These are phyloP conservation scores for Eremochloa ophiuroides DNA, from an alignment of 176 grass and related monocot species.

Conservation along the genomic window DNA sequence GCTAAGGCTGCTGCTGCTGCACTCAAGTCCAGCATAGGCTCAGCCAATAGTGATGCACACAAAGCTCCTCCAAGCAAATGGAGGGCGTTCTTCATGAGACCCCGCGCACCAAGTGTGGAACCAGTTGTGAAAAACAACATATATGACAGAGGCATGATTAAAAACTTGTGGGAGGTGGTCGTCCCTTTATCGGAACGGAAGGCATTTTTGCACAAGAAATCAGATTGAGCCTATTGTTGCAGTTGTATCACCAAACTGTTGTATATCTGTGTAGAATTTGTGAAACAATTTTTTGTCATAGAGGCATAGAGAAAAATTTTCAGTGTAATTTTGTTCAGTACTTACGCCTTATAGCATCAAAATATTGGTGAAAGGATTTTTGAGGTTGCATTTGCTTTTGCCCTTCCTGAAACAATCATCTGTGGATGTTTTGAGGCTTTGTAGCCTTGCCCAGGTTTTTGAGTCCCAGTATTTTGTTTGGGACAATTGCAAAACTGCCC, in stretches of 20 bases:
- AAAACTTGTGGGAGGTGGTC: constrained; percentile 78
- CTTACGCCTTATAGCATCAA: neutral
- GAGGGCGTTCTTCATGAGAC: constrained; percentile 52
- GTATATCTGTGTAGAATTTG: constrained; percentile 34
- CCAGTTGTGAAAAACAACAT: constrained; percentile 66
- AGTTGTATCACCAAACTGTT: constrained; percentile 35
- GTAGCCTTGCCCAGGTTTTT: no score
- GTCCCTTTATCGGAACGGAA: constrained; percentile 67
- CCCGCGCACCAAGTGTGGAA: constrained; percentile 38
- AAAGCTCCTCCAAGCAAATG: constrained; percentile 59
- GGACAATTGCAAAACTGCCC: no score
- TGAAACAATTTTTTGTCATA: neutral
- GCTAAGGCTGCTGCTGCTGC: constrained; percentile 47
- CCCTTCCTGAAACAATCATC: neutral
- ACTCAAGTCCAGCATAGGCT: constrained; percentile 43
- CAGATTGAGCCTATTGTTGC: constrained; percentile 31
- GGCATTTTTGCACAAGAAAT: constrained; percentile 56
- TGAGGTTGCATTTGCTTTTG: neutral
- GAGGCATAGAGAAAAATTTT: neutral
- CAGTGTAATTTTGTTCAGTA: neutral
- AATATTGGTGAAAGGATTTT: neutral
- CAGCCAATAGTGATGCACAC: constrained; percentile 16
- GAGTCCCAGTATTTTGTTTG: no score
- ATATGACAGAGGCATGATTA: constrained; percentile 64
- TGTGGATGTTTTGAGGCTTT: neutral